Evolutionary conservation across 2,329 filamentous ascomycete genomes (phyloP), one percentile per base, ranked within the genome.

Genomic region (Sphaerulina vaccinii): DNA sequence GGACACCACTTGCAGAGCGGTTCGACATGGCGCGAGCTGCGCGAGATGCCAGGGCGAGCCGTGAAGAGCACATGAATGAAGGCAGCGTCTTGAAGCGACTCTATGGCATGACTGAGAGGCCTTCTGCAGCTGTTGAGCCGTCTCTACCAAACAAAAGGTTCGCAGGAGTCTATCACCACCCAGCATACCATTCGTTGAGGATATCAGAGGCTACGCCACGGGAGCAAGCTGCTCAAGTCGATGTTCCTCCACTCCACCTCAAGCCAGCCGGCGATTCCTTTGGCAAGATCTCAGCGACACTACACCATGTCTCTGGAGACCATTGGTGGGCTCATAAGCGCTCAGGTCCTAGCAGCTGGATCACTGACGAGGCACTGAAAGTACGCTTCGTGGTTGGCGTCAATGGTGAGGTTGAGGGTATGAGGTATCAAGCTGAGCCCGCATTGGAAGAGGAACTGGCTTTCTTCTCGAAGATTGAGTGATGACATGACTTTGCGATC

Each of bases 251-350:
- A 11, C 49, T 55, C 2, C 49, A 49, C 40, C 49, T 56, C 16
- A 19, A 32, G 9, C 40, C 49, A n/a, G 46, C 51, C 13, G 23
- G 23, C 10, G 37, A 39, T 23, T 16, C 18, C 16, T 42, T 39
- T 21, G 32, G 52, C 7, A 23, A 21, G 13, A 33, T 49, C n/a
- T 33, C 24, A 13, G 53, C 44, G 13, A 47, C 32, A 8, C 45
- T 56, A 5, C 49, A 52, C 8, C 53, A 56, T 35, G 51, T 56
- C 32, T 47, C 41, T 16, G 51, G 51, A 10, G 51, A 51, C 27
- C 43, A n/a, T 11, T 56, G 54, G 54, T 57, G 47, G 51, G 47
- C 51, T 4, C 43, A 46, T 21, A 32, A 48, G 27, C 24, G 33
- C 16, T 36, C 29, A 5, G 51, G 51, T 18, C 44, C 47, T 5